Evolutionary conservation across 345 rosid genomes (phyloP).

Genomic region (Populus deltoides): DNA sequence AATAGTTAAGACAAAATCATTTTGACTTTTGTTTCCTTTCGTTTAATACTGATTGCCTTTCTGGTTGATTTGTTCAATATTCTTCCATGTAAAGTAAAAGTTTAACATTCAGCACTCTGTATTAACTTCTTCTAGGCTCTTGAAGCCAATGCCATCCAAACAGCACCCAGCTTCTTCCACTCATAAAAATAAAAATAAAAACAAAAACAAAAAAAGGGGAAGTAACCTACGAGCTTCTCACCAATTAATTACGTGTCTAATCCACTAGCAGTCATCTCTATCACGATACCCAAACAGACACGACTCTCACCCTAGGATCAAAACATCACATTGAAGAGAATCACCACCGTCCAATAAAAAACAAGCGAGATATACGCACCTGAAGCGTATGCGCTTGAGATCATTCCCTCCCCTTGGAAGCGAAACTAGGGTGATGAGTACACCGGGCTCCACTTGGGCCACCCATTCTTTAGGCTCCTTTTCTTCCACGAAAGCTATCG

Average conservation of each 20-base stretch:
- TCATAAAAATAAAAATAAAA: background rate
- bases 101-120: no score
- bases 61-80: background rate
- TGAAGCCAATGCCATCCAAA: background rate
- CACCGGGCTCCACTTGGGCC: constrained; percentile 41
- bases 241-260: constrained; percentile 20
- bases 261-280: background rate
- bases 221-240: constrained; percentile 8
- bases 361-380: constrained; percentile 10
- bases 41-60: background rate
- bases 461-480: constrained; percentile 36
- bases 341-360: constrained; percentile 16
- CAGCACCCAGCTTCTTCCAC: background rate
- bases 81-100: background rate
- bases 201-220: background rate
- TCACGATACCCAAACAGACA: background rate
- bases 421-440: constrained; percentile 31
- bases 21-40: background rate
- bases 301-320: constrained; percentile 27
- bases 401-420: constrained; percentile 33
- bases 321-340: background rate
- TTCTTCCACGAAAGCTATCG: constrained; percentile 31
- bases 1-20: background rate
- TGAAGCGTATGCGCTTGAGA: constrained; percentile 39
- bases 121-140: background rate